Evolutionary conservation across 805 yeast genomes (phyloP), one percentile per base, ranked within the genome.

Genomic region (Wickerhamiella bombiphila): DNA sequence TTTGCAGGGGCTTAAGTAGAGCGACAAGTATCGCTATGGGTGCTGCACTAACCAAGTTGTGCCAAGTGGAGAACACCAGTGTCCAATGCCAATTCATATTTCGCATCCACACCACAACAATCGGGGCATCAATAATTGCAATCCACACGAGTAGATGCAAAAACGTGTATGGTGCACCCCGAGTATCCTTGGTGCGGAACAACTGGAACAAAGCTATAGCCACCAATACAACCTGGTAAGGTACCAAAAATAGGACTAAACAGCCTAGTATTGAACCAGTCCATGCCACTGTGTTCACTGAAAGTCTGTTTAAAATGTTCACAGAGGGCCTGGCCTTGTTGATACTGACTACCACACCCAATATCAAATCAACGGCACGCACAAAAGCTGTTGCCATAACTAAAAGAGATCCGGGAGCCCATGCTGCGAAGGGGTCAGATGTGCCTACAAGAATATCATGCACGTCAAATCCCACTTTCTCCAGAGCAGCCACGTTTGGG

Each of bases 1-100:
- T 3, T 37, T 40, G 29, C 28, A 38, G 11, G 33, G 8, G 17
- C 37, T 37, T 2, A 46, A n/a, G 13, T 5, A 30, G 22, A n/a
- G 70, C 72, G 33, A 69, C 67, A 20, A 77, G 51, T 2, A 70
- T 43, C 11, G 80, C 63, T 1, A 77, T 70, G 0, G 94, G 93
- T 6, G 77, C 60, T 14, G 80, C 69, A 0, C 93, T 79, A 35
- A 78, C 54, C 32, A 79, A 61, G 51, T 82, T 82, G 52, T 80
- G 86, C 51, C 80, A 85, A 0, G 93, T 76, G 3, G 80, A 72
- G 50, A 82, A 82, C 13, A 93, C 82, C 1, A 88, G 78, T 37
- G 67, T 68, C 93, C 94, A 82, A 48, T 68, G 70, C 17, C 80
- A 65, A 4, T 79, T 69, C 42, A 80, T 61, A 51, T 82, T 80